Percentiles rank a stretch among this genome's conserved stretches.
Conservation (phyloP, 2,329 filamentous ascomycete genomes). For the Escovopsis weberi region DNA sequence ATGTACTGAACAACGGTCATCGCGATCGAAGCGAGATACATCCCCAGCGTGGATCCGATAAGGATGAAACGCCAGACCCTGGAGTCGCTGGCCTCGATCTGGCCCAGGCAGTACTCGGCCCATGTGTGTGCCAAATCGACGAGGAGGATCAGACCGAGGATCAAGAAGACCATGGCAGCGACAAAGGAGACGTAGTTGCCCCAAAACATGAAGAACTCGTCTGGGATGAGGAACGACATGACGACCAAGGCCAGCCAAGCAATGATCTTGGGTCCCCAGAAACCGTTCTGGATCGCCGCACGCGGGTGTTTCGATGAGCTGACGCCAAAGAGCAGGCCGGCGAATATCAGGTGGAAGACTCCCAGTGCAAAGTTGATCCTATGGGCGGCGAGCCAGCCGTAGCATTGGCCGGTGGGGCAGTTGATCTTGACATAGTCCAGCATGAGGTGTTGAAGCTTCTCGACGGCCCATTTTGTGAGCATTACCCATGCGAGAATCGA, state of each 20-base stretch:
- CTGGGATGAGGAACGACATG: conserved; percentile 87
- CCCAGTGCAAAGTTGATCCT: conserved; percentile 96
- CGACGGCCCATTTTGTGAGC: conserved; percentile 96
- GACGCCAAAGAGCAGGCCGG: conserved; percentile 73
- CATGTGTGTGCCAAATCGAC: conserved; percentile 93
- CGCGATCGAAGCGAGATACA: conserved; percentile 80
- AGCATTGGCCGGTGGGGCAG: conserved; percentile 80
- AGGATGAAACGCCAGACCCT: conserved; percentile 71
- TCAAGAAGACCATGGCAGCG: conserved; percentile 82
- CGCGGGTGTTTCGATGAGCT: conserved; percentile 75
- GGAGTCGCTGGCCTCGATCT: conserved; percentile 85
- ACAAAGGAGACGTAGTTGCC: conserved; percentile 85
- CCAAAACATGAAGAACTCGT: conserved; percentile 88
- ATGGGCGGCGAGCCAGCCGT: conserved; percentile 92
- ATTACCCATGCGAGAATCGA: conserved; percentile 97
- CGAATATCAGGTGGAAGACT: conserved; percentile 80
- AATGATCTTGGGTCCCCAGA: conserved; percentile 93
- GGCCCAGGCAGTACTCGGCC: conserved; percentile 89
- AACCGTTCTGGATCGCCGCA: conserved; percentile 89
- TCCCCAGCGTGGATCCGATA: conserved; percentile 81
- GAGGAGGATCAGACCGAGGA: conserved; percentile 80
- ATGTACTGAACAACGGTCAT: conserved; percentile 97
- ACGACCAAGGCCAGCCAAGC: conserved; percentile 79
- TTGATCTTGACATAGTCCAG: conserved; percentile 93
- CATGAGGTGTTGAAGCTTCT: conserved; percentile 82